Evolutionary conservation across 106 monocot species (phyloP).

Genomic region (Narthecium ossifragum): DNA sequence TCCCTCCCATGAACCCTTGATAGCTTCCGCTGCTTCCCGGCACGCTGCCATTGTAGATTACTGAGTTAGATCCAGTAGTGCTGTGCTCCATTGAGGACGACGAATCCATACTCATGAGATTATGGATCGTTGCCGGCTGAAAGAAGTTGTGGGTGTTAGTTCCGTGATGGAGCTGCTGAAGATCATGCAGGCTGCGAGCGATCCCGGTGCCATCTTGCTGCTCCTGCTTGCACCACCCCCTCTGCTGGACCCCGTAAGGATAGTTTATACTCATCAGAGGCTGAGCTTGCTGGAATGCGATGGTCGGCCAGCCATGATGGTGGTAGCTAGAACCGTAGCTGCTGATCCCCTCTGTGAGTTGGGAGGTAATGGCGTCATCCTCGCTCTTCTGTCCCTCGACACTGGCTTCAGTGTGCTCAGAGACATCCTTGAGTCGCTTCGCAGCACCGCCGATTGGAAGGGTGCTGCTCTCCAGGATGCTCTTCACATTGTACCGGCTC

Average conservation of each 20-base stretch:
- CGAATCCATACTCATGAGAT: slow-evolving; percentile 17
- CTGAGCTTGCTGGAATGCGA: slow-evolving; percentile 52
- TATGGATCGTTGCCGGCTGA: slow-evolving; percentile 32
- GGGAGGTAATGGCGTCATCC: slow-evolving; percentile 14
- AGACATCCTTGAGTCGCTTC: slow-evolving; percentile 62
- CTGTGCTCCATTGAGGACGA: slow-evolving; percentile 14
- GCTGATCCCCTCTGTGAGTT: slow-evolving; percentile 28
- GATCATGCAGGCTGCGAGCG: slow-evolving; percentile 36
- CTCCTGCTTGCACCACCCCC: slow-evolving; percentile 72
- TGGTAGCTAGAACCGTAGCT: slow-evolving; percentile 13
- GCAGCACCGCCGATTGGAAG: slow-evolving; percentile 69
- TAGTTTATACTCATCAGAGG: slow-evolving; percentile 27
- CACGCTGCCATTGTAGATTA: slow-evolving; percentile 11
- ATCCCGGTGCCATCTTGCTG: slow-evolving; percentile 29
- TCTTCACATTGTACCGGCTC: slow-evolving; percentile 82
- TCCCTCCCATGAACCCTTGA: slow-evolving; percentile 6
- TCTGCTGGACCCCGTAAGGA: slow-evolving; percentile 19
- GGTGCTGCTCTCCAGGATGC: slow-evolving; percentile 66
- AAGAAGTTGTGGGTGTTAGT: slow-evolving; percentile 44
- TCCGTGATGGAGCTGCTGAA: slow-evolving; percentile 31
- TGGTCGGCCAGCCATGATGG: slow-evolving; percentile 47
- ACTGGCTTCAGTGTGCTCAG: slow-evolving; percentile 34
- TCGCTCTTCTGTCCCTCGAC: slow-evolving; percentile 25
- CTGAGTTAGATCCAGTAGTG: slow-evolving; percentile 20
- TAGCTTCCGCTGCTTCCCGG: slow-evolving; percentile 3